Base-by-base conservation (phyloP, 176 grass and related monocot genomes). In the Stipa capillata region DNA sequence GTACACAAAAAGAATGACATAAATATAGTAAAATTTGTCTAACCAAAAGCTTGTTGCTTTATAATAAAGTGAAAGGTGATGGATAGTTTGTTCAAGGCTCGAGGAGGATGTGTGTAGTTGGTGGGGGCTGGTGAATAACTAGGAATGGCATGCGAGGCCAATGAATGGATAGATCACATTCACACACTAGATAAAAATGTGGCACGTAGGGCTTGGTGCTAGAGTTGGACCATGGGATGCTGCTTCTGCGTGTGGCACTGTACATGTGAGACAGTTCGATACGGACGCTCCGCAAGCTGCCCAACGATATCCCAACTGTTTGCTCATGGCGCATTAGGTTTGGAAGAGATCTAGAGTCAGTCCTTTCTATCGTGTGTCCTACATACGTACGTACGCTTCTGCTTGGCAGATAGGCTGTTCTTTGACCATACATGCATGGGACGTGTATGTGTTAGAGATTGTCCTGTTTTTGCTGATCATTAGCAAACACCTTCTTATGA, bases 51-150 rank as follows among this genome's bases (percentile, higher is more conserved):
- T 35, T 43, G 2, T 35, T 35, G 32, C 69, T 81, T 86, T 74
- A 40, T 50, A 40, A 10, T 49, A 85, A 86, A 81, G 84, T 24
- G 49, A 81, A 86, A 80, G 77, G 59, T 81, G 84, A 86, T 40
- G 45, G 59, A 50, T 67, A 6, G 60, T 68, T 74, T 75, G 70
- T 81, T 59, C 69, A 49, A 75, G 77, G 84, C 77, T 86, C 77
- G 84, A 86, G 69, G 77, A 75, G 84, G 84, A 86, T 86, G 77
- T 85, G 82, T 58, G 40, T 57, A 17, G 45, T 75, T 49, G 17
- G 51, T 77, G 48, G 40, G 58, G 18, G 29, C 36, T 58, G 36
- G 54, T 15, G 24, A 47, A 31, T 58, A 61, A 57, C 68, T 45
- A 86, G 57, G 27, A 43, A 47, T 35, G 10, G 35, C 57, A 73